These are phyloP conservation scores for Chlamydomonas eustigma DNA, from an alignment of 139 green algal species.

Conservation along the genomic window DNA sequence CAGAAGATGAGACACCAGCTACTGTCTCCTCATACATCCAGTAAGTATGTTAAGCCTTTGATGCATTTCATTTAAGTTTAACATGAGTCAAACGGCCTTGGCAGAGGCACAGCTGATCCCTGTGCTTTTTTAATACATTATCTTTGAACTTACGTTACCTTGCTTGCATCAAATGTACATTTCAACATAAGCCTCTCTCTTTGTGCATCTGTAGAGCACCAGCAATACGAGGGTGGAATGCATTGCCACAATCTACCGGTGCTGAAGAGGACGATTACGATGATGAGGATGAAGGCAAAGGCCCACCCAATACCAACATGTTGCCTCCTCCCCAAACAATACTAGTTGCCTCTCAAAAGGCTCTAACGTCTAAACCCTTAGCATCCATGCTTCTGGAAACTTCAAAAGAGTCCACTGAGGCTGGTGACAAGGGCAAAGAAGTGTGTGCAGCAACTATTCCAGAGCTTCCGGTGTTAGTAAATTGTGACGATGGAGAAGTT, in stretches of 20 bases:
- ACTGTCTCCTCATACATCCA: no score
- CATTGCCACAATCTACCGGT: neutral
- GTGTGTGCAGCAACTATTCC: neutral
- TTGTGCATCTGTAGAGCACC: no score
- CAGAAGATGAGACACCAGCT: slow-evolving; percentile 1
- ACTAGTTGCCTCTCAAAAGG: neutral
- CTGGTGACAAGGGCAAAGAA: neutral
- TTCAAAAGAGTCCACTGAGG: neutral
- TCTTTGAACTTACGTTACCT: no score
- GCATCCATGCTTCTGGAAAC: neutral
- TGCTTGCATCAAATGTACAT: no score
- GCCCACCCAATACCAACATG: no score
- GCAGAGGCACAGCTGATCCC: no score
- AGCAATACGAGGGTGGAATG: neutral
- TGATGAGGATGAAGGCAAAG: neutral
- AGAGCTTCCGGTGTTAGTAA: neutral
- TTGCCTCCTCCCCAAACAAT: no score
- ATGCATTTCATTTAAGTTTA: no score
- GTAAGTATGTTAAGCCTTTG: no score
- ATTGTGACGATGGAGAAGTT: neutral
- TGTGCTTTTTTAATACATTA: no score
- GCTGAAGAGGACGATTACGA: slow-evolving; percentile 2
- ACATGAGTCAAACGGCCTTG: no score
- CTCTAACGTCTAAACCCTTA: neutral
- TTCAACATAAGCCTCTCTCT: no score